Conservation (phyloP, 2,329 filamentous ascomycete species). For the Neonectria ditissima region DNA sequence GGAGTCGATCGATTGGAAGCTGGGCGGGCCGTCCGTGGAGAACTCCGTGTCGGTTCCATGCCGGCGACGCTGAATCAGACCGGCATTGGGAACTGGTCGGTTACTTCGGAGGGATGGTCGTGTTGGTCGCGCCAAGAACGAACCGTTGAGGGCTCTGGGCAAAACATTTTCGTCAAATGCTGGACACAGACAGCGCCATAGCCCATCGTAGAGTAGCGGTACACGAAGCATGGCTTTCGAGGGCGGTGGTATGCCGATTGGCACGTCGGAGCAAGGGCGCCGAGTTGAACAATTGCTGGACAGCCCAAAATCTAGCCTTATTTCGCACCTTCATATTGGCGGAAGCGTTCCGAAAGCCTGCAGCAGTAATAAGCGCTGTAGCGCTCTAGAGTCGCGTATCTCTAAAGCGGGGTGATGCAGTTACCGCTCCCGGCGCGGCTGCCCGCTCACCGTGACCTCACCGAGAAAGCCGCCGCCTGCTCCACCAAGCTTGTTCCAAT, state of each 20-base stretch:
- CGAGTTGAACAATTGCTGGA: not conserved
- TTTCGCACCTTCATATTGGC: constrained; percentile 15
- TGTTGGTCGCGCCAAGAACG: constrained; percentile 19
- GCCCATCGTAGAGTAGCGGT: constrained; percentile 63
- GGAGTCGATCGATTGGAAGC: constrained; percentile 3
- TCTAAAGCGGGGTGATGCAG: constrained; percentile 44
- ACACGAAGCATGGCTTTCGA: constrained; percentile 45
- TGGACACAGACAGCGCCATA: constrained; percentile 74
- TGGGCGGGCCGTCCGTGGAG: not conserved
- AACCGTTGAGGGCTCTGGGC: constrained; percentile 47
- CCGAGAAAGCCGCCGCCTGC: constrained; percentile 40
- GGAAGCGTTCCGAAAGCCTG: constrained; percentile 31
- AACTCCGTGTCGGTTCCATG: constrained; percentile 31
- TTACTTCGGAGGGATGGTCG: constrained; percentile 16
- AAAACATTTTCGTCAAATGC: constrained; percentile 59
- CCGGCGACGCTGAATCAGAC: constrained; percentile 30
- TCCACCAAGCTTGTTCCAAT: constrained; percentile 43
- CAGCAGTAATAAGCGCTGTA: not conserved
- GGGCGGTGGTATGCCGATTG: not conserved
- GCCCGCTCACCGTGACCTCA: constrained; percentile 39
- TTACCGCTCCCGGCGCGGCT: constrained; percentile 18
- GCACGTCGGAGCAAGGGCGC: not conserved
- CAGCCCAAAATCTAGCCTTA: constrained; percentile 13
- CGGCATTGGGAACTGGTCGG: constrained; percentile 16
- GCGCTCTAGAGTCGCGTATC: constrained; percentile 8